phyloP scores from a whole-genome alignment of 805 yeast genomes.

The Spathaspora hagerdaliae region DNA sequence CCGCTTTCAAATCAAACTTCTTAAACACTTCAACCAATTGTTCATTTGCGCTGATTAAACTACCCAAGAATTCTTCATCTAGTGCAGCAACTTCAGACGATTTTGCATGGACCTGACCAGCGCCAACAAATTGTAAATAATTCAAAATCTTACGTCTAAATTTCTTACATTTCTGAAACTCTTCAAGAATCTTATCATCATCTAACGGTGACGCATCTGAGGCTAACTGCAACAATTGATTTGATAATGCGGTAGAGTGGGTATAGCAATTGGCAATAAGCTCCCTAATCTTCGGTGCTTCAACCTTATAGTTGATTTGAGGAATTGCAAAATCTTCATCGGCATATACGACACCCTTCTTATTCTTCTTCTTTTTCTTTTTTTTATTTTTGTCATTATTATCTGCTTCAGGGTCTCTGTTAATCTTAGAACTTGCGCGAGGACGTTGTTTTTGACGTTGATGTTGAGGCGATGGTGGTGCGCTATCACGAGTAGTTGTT shows the following conservation, averaged over 20 bases:
- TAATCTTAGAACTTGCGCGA: constrained; percentile 7
- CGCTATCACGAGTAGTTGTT: neutral
- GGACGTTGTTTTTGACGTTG: neutral
- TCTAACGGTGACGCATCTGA: constrained; percentile 60
- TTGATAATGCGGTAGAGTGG: constrained; percentile 64
- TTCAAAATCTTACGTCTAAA: constrained; percentile 75
- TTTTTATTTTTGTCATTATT: constrained; percentile 5
- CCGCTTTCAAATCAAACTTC: constrained; percentile 56
- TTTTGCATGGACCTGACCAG: constrained; percentile 32
- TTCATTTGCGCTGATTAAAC: constrained; percentile 85
- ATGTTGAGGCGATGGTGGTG: neutral
- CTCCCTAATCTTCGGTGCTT: constrained; percentile 65
- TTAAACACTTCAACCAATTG: constrained; percentile 74
- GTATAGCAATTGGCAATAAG: constrained; percentile 74
- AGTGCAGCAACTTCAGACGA: constrained; percentile 22
- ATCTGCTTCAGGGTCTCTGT: neutral
- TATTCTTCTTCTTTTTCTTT: constrained; percentile 12
- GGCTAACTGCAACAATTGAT: constrained; percentile 36
- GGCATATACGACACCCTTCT: constrained; percentile 24
- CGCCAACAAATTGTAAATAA: constrained; percentile 77
- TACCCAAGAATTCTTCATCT: constrained; percentile 84
- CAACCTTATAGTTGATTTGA: constrained; percentile 61
- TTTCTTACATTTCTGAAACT: constrained; percentile 70
- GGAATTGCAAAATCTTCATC: constrained; percentile 61
- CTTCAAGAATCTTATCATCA: constrained; percentile 53